Percentiles rank a stretch among this genome's conserved stretches.
phyloP scores from a whole-genome alignment of 805 yeast species.

The Starmera dryadoides region DNA sequence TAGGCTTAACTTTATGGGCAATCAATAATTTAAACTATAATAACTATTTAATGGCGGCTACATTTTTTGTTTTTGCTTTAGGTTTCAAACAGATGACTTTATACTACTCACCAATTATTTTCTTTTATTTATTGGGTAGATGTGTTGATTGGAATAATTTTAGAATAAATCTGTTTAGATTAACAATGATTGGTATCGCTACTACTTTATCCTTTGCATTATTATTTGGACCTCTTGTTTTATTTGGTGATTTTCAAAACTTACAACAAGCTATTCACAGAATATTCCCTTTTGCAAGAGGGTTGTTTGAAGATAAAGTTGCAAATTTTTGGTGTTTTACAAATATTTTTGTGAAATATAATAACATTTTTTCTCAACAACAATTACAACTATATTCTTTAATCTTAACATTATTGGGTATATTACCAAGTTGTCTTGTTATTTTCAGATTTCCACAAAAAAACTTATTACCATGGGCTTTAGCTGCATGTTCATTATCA shows the following conservation, averaged over 20 bases:
- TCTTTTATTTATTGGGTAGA: conserved; percentile 65
- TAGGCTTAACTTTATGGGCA: conserved; percentile 72
- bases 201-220: conserved; percentile 47
- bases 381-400: conserved; percentile 58
- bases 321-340: conserved; percentile 98
- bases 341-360: conserved; percentile 70
- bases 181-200: conserved; percentile 55
- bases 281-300: conserved; percentile 88
- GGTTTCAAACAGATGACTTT: conserved; percentile 94
- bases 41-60: conserved; percentile 58
- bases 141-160: conserved; percentile 20
- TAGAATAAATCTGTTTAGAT: conserved; percentile 46
- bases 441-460: conserved; percentile 47
- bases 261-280: conserved; percentile 53
- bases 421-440: conserved; percentile 49
- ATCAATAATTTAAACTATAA: conserved; percentile 59
- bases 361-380: conserved; percentile 39
- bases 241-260: conserved; percentile 32
- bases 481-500: conserved; percentile 78
- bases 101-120: conserved; percentile 86
- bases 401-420: conserved; percentile 40
- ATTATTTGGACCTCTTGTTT: conserved; percentile 54
- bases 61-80: conserved; percentile 70
- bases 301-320: conserved; percentile 94
- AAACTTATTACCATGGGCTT: conserved; percentile 56